Conservation (phyloP, 2,329 filamentous ascomycete genomes). For the Paraconiothyrium brasiliense region DNA sequence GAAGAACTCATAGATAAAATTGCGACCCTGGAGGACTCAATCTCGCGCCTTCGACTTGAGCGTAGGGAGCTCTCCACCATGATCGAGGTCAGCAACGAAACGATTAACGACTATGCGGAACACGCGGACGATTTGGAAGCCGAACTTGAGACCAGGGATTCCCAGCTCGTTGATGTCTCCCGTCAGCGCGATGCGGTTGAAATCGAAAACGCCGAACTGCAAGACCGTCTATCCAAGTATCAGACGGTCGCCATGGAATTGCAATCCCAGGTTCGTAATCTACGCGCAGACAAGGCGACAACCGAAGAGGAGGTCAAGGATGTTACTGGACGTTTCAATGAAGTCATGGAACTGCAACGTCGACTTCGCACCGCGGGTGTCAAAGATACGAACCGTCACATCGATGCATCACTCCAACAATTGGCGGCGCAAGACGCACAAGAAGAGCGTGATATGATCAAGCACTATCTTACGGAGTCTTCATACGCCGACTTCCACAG, state of each 20-base stretch:
- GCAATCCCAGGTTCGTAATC: conserved; percentile 4
- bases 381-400: conserved; percentile 92
- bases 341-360: conserved; percentile 96
- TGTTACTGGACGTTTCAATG: conserved; percentile 84
- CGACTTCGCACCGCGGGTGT: conserved; percentile 89
- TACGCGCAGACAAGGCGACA: conserved; percentile 76
- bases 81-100: conserved; percentile 92
- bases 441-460: conserved; percentile 88
- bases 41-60: conserved; percentile 81
- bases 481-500: conserved; percentile 68
- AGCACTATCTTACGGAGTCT: conserved; percentile 86
- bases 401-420: conserved; percentile 86
- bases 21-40: conserved; percentile 80
- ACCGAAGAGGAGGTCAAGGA: conserved; percentile 94
- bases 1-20: conserved; percentile 91
- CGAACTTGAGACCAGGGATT: conserved; percentile 89
- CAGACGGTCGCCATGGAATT: conserved; percentile 81
- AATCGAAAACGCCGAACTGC: conserved; percentile 82
- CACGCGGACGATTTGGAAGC: conserved; percentile 94
- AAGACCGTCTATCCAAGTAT: conserved; percentile 89
- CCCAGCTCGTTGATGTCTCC: conserved; percentile 81
- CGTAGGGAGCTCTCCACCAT: conserved; percentile 89
- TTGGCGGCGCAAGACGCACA: conserved; percentile 89
- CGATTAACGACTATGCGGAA: conserved; percentile 91
- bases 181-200: conserved; percentile 80